Evolutionary conservation across 2,329 filamentous ascomycete genomes (phyloP), one percentile per base, ranked within the genome.

Genomic region (Colletotrichum paranaense): DNA sequence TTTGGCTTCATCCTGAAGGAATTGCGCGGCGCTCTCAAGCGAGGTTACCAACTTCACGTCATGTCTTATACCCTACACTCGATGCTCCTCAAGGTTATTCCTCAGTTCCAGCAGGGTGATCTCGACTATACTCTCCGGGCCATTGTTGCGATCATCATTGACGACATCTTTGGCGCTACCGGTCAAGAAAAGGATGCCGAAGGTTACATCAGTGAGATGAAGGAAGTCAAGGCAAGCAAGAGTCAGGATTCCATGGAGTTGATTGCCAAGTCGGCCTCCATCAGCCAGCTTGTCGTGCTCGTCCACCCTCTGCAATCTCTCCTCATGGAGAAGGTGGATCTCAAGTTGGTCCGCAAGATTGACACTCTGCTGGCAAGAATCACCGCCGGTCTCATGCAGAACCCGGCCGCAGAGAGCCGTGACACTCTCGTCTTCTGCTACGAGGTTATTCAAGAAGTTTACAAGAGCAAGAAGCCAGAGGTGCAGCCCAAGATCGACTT

Each of bases 221-320:
- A 97, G 82, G 97, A 99, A 84, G 93, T 99, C 69, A 98, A 98
- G 86, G 97, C 94, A 82, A 98, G 94, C 86, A 99, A 98, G 86
- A 98, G 95, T 80, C 97, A 95, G 79, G 97, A 99, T 80, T 97
- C 97, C 0, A 97, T 98, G 92, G 96, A 98, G 81, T 87, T 98
- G 19, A 88, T 98, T 76, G 93, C 97, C 30, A 94, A 92, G 79
- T 95, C 92, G 60, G 92, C 94, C 1, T 96, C 95, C 1, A 87
- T 98, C 28, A 86, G 84, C 64, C 91, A 92, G 69, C 88, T 98
- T 6, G 91, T 92, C 60, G 90, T 92, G 62, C 89, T 99, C 4
- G 88, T 98, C 63, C 88, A 88, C 66, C 97, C 97, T 1, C 86
- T 98, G 59, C 93, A 94, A 78, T 87, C 91, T 8, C 86, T 99